These are phyloP conservation scores for Cercophora scortea DNA, from an alignment of 495 filamentous ascomycete species.

Conservation along the genomic window DNA sequence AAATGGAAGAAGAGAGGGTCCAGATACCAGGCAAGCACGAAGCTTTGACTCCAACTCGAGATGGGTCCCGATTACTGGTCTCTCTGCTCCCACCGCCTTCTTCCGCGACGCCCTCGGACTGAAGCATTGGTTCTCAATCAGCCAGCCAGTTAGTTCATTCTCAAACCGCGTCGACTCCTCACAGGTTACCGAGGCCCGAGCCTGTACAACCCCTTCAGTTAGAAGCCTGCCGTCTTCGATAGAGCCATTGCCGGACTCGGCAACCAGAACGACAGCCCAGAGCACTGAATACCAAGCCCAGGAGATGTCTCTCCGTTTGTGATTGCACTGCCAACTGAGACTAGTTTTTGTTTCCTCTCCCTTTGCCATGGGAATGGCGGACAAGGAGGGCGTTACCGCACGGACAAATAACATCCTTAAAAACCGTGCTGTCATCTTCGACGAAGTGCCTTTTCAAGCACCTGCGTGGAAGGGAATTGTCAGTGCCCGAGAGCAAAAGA, in stretches of 20 bases:
- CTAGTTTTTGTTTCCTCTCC: constrained; percentile 84
- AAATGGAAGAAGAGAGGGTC: constrained; percentile 12
- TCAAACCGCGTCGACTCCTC: constrained; percentile 5
- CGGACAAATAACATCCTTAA: constrained; percentile 80
- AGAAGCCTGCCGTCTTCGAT: constrained; percentile 29
- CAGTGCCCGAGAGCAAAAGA: constrained; percentile 20
- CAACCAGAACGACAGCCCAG: constrained; percentile 25
- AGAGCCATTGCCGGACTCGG: constrained; percentile 28
- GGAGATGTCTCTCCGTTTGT: constrained; percentile 56
- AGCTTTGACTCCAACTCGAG: constrained; percentile 93
- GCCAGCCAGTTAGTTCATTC: constrained; percentile 7
- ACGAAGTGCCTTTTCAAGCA: constrained; percentile 30
- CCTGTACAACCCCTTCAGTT: constrained; percentile 1
- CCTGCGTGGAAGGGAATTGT: constrained; percentile 23
- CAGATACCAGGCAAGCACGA: constrained; percentile 69
- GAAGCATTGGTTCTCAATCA: constrained; percentile 11
- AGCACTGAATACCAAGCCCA: constrained; percentile 24
- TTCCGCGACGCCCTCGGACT: constrained; percentile 1
- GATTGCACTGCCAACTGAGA: constrained; percentile 72
- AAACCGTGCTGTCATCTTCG: constrained; percentile 59
- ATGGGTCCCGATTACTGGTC: constrained; percentile 63
- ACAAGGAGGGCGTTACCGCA: constrained; percentile 51
- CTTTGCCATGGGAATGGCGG: constrained; percentile 12
- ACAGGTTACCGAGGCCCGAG: constrained; percentile 2
- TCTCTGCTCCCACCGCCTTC: constrained; percentile 5